Evolutionary conservation across 1,284 basidiomycete species (phyloP).

Genomic region (Sporisorium exsertum): DNA sequence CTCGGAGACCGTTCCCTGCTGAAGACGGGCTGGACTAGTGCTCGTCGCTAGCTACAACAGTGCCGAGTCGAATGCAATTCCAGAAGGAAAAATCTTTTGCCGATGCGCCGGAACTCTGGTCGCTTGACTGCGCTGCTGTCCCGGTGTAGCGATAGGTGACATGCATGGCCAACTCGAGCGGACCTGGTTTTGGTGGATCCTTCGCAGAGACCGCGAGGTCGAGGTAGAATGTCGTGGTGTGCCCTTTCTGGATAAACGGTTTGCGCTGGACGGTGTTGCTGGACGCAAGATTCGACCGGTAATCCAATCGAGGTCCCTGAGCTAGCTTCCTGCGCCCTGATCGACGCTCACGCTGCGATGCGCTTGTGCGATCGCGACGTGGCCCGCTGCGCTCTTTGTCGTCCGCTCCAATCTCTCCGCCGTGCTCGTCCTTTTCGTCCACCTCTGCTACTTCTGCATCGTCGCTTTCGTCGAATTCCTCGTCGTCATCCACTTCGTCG

Average conservation of each 20-base stretch:
- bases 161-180: constrained; percentile 45
- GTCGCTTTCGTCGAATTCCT: constrained; percentile 3
- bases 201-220: constrained; percentile 31
- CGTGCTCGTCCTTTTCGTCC: not conserved
- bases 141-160: constrained; percentile 51
- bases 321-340: not conserved
- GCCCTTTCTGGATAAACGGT: constrained; percentile 34
- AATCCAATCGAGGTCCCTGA: not conserved
- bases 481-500: constrained; percentile 21
- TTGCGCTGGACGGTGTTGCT: constrained; percentile 10
- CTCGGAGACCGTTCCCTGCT: too few species aligned
- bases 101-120: not conserved
- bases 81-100: constrained; percentile 36
- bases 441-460: not conserved
- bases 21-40: not conserved
- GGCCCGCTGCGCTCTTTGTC: not conserved
- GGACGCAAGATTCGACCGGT: not conserved
- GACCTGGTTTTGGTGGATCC: constrained; percentile 15
- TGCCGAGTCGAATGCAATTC: constrained; percentile 31
- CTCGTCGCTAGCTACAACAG: constrained; percentile 8
- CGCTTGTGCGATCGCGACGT: not conserved
- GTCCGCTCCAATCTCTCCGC: not conserved
- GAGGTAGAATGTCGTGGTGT: constrained; percentile 38
- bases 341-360: not conserved
- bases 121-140: not conserved